A percentile compares a stretch with the other conserved stretches of the same genome.
phyloP scores from a whole-genome alignment of 176 grass and related monocot genomes.

The Pharus latifolius region DNA sequence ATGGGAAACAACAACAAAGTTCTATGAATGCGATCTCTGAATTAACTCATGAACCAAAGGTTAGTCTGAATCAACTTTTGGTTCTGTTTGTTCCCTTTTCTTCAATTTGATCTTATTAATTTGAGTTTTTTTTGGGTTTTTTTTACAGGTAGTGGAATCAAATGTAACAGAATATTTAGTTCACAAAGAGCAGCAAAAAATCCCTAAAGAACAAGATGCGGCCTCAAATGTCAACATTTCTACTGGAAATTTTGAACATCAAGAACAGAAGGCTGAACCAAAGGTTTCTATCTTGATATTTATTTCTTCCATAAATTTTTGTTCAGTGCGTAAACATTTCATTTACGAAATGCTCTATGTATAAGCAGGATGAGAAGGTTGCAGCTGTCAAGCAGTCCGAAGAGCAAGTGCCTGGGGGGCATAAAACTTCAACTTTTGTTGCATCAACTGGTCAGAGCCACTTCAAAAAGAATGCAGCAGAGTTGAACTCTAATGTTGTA shows the following conservation, averaged over 20 bases:
- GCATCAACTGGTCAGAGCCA: slow-evolving; percentile 19
- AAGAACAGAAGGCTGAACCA: slow-evolving; percentile 40
- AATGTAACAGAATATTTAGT: slow-evolving; percentile 30
- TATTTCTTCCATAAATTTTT: not conserved
- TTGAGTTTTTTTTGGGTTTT: not conserved
- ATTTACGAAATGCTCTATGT: not conserved
- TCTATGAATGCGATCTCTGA: slow-evolving; percentile 11
- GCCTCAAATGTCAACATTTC: slow-evolving; percentile 25
- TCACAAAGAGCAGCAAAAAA: slow-evolving; percentile 32
- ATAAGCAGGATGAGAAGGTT: slow-evolving; percentile 27
- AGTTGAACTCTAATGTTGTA: slow-evolving; percentile 29
- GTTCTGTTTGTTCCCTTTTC: not conserved
- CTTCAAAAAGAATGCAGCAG: slow-evolving; percentile 17
- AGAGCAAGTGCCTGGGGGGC: slow-evolving; percentile 22
- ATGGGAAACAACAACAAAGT: slow-evolving; percentile 30
- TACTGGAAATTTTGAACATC: slow-evolving; percentile 28
- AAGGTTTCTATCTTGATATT: slow-evolving; percentile 45
- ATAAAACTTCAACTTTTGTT: slow-evolving; percentile 16
- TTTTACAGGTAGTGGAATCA: slow-evolving; percentile 35
- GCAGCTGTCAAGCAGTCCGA: slow-evolving; percentile 30
- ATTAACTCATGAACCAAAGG: slow-evolving; percentile 46
- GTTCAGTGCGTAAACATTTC: not conserved
- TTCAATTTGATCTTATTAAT: not conserved
- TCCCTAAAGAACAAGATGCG: slow-evolving; percentile 18
- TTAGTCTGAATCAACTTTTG: slow-evolving; percentile 17